Evolutionary conservation across 2,329 filamentous ascomycete species (phyloP), one percentile per base, ranked within the genome.

Genomic region (Colletotrichum musicola): DNA sequence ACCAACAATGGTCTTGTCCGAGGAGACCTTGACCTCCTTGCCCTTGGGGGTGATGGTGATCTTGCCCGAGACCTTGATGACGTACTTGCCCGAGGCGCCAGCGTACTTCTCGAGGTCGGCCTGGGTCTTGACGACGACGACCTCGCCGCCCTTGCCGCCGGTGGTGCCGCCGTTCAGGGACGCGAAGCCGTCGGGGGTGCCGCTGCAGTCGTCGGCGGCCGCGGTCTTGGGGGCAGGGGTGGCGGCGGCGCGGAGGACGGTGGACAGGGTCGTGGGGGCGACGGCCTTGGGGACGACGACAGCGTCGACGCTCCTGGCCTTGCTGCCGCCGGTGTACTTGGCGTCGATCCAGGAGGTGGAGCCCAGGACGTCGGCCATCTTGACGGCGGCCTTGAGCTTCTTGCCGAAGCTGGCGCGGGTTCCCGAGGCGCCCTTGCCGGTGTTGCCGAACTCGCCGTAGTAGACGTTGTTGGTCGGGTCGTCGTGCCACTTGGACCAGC

Each of bases 371-470:
- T 71, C 72, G 22, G 51, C 60, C 27, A 82, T 79, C 4, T 76
- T 72, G 0, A 84, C 79, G 0, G 81, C 65, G 0, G 75, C 68
- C 20, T 70, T 72, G n/a, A 84, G 74, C 69, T 76, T 79, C 51
- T 72, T 78, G 6, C 79, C 71, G 65, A 81, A 83, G 42, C 77
- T 80, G 4, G 86, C 88, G 50, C 89, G 80, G 0, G 80, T 83
- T 0, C 88, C 87, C 18, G 77, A 76, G 1, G 88, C 81, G 3
- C 90, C 89, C 44, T 80, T 75, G 1, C 90, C 89, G 0, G 83
- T 83, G 77, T 92, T 92, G 27, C 72, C 78, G 73, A 86, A 91
- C 80, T 92, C 90, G 10, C 78, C 86, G 71, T 87, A 91, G 35
- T 80, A 77, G 2, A 90, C 85, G 51, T 86, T 78, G 38, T 79